Percentiles rank a stretch among this genome's conserved stretches.
These are phyloP conservation scores for Colletotrichum sojae DNA, from an alignment of 2,329 filamentous ascomycete genomes.

Conservation along the genomic window DNA sequence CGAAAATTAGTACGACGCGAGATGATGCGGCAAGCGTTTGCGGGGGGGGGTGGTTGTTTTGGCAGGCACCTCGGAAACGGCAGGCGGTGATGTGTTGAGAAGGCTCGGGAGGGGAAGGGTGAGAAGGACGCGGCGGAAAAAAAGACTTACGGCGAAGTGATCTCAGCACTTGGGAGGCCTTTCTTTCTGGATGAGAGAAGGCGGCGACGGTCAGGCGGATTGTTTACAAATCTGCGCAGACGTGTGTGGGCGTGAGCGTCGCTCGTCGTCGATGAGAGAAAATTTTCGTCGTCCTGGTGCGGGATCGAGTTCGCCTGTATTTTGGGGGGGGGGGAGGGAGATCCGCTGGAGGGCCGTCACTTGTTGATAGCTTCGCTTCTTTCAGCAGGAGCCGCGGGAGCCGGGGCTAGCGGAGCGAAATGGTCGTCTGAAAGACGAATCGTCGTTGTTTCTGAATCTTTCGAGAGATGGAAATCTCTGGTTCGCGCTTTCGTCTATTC, in stretches of 20 bases:
- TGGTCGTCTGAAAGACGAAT: conserved; percentile 28
- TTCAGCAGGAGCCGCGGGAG: conserved; percentile 30
- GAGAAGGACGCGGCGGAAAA: conserved; percentile 10
- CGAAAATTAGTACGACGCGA: conserved; percentile 26
- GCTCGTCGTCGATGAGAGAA: conserved; percentile 37
- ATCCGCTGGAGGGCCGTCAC: conserved; percentile 37
- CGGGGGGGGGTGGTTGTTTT: not conserved
- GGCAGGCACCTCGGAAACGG: conserved; percentile 3
- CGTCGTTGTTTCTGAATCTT: conserved; percentile 23
- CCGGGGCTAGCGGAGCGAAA: conserved; percentile 16
- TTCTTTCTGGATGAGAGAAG: conserved; percentile 34
- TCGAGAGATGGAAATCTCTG: conserved; percentile 35
- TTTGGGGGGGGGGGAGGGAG: conserved; percentile 23
- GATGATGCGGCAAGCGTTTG: not conserved
- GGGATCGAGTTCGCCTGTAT: conserved; percentile 41
- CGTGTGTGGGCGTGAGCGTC: conserved; percentile 22
- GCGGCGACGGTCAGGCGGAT: conserved; percentile 19
- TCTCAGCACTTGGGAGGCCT: conserved; percentile 41
- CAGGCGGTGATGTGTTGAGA: conserved; percentile 13
- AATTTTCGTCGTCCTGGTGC: conserved; percentile 38
- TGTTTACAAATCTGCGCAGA: conserved; percentile 29
- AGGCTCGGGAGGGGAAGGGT: conserved; percentile 31
- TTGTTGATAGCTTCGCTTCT: conserved; percentile 41
- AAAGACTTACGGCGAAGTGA: conserved; percentile 41
- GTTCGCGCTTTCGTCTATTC: conserved; percentile 38